These are phyloP conservation scores for Hygrophoropsis aurantiaca DNA, from an alignment of 768 basidiomycete species.

Conservation along the genomic window DNA sequence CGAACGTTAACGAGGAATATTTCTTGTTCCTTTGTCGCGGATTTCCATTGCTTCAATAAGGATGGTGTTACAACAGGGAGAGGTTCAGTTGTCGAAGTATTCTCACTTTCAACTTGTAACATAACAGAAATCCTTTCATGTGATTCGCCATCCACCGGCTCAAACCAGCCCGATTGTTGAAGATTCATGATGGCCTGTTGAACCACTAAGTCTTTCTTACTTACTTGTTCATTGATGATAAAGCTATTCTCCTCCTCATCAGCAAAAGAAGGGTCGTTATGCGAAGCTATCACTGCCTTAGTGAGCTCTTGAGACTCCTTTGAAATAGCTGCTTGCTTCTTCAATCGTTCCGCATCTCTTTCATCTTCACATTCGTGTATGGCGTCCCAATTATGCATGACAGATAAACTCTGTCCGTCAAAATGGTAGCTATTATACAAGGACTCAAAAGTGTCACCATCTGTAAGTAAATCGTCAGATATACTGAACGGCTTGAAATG, in stretches of 20 bases:
- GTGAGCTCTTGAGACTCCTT: neutral
- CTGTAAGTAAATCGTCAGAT: neutral
- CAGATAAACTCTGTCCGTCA: neutral
- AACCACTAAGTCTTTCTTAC: neutral
- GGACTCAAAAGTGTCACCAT: conserved; percentile 15
- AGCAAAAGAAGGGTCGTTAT: no score
- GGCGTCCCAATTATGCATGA: conserved; percentile 33
- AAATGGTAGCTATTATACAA: conserved; percentile 7
- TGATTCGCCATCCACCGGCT: neutral
- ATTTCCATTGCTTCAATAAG: no score
- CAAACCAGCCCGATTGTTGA: conserved; percentile 3
- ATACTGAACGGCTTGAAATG: conserved; percentile 1
- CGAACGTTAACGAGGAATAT: neutral
- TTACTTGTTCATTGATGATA: no score
- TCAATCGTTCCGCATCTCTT: conserved; percentile 30
- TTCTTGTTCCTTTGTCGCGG: neutral
- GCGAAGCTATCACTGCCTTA: neutral
- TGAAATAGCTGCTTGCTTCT: conserved; percentile 5
- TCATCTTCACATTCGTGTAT: conserved; percentile 35
- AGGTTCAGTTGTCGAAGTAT: no score
- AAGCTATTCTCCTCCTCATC: no score
- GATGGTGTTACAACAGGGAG: no score
- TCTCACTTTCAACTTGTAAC: neutral
- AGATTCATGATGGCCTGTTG: conserved; percentile 2
- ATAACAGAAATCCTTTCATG: neutral